Base-by-base conservation (phyloP, 306 rosid genomes). In the Mucuna pruriens region DNA sequence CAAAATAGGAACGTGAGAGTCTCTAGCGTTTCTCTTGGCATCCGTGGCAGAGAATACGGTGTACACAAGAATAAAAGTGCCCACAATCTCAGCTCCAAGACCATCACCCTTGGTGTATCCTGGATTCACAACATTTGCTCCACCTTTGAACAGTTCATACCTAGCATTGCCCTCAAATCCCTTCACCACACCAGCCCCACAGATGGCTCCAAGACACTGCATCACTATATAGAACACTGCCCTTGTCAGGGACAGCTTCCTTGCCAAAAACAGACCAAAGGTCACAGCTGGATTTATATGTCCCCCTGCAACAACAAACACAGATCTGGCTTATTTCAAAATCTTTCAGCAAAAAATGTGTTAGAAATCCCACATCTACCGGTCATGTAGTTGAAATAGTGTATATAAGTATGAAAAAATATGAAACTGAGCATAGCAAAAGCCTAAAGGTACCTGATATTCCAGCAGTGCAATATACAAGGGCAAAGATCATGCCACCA, bases 401-500 rank as follows among this genome's bases (percentile, higher is more conserved):
- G 31, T 20, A 29, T 29, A 29, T 29, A 29, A 1, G 3, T 29
- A 29, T 29, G n/a, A n/a, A n/a, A n/a, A n/a, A n/a, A n/a, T n/a
- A 13, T 10, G 26, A 54, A 20, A 4, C 12, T 20, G n/a, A 20
- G 61, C 12, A 54, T 7, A 54, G 29, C 26, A 17, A 7, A 54
- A 54, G 4, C 0, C 2, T 2, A 13, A 61, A 7, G 29, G 12
- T 16, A 26, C 98, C 97, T 73, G 98, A 94, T 39, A 94, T 88
- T 58, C 98, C 98, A 68, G 98, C 98, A 61, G 98, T 94, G 82
- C 95, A 92, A 92, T 94, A 94, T 6, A 94, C 98, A 54, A 94
- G 98, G 13, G 98, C 97, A 72, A 94, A 94, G 79, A 94, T 94
- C 96, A 90, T 90, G 38, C 98, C 97, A 58, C 98, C 98, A 88